Evolutionary conservation across 371 early-diverging fungal genomes (phyloP).

Genomic region (Circinella minor): DNA sequence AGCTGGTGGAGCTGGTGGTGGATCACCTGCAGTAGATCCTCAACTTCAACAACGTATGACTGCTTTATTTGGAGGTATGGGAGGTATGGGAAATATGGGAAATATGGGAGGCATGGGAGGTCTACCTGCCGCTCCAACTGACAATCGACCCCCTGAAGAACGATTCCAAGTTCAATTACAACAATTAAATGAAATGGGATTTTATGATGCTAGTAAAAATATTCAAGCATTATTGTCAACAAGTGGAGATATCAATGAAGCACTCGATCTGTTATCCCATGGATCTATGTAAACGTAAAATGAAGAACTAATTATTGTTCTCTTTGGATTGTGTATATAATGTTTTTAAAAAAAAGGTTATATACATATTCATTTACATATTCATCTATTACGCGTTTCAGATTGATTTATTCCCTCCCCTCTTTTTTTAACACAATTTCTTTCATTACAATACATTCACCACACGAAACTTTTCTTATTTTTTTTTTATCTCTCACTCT

Average conservation of each 20-base stretch:
- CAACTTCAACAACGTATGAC: constrained; percentile 57
- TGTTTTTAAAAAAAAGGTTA: too few species aligned
- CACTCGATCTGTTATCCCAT: constrained; percentile 86
- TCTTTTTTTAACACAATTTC: too few species aligned
- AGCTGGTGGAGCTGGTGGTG: constrained; percentile 9
- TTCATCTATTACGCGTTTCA: too few species aligned
- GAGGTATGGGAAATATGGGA: constrained; percentile 32
- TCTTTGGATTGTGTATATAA: neutral
- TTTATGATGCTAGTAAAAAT: constrained; percentile 89
- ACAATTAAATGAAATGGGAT: constrained; percentile 97
- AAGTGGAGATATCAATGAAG: constrained; percentile 92
- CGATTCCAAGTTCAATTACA: constrained; percentile 88
- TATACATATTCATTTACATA: too few species aligned
- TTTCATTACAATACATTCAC: too few species aligned
- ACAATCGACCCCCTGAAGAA: constrained; percentile 83
- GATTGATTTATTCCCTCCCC: too few species aligned
- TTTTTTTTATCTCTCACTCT: too few species aligned
- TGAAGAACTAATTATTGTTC: neutral
- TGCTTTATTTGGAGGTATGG: constrained; percentile 26
- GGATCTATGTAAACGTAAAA: constrained; percentile 12
- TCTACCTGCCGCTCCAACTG: constrained; percentile 40
- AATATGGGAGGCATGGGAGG: constrained; percentile 39
- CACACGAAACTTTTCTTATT: too few species aligned
- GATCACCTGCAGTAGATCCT: constrained; percentile 46
- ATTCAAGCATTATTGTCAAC: constrained; percentile 85